Base-by-base conservation (phyloP, 495 filamentous ascomycete genomes). In the Apiosordaria backusii region DNA sequence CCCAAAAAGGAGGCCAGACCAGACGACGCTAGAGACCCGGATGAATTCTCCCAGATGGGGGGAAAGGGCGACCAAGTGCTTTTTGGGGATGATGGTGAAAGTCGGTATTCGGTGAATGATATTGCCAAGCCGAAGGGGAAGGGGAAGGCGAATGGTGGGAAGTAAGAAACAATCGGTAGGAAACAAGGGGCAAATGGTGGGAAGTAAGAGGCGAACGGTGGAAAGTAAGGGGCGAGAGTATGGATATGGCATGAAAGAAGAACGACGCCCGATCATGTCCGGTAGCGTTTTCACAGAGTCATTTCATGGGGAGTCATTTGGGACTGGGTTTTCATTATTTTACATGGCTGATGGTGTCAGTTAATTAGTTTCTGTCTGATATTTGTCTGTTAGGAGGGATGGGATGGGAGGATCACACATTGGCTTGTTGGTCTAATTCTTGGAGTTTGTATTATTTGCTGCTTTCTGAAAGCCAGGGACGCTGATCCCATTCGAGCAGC, bases 1-100 rank as follows among this genome's bases (percentile, higher is more conserved):
- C 68, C 68, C 2, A 62, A 65, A 50, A 71, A 78, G 50, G 91
- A 95, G 76, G 73, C 78, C 2, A 82, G 84, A 3, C 92, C 92
- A 0, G 86, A 85, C 13, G 82, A 85, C 13, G 79, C 86, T 50
- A 83, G 92, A 29, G 83, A 83, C 53, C 85, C 92, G 1, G 81
- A 84, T 15, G 90, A 94, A 67, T 97, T 97, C 65, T 85, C 89
- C 71, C 85, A 88, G 59, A 79, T 95, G 75, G 93, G 93, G 40
- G 90, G 91, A 3, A 90, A 89, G 72, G 93, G 92, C 2, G 93
- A 97, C 75, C 85, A 91, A 68, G 76, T 83, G 25, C 77, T 97
- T 19, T 97, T 88, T 72, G 87, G 83, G 7, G 81, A 92, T 45
- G 87, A 90, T 54, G 76, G 74, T 13, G 79, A 71, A 5, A 89